Percentiles rank a stretch among this genome's conserved stretches.
Conservation (phyloP, 805 yeast species). For the Candida montana region DNA sequence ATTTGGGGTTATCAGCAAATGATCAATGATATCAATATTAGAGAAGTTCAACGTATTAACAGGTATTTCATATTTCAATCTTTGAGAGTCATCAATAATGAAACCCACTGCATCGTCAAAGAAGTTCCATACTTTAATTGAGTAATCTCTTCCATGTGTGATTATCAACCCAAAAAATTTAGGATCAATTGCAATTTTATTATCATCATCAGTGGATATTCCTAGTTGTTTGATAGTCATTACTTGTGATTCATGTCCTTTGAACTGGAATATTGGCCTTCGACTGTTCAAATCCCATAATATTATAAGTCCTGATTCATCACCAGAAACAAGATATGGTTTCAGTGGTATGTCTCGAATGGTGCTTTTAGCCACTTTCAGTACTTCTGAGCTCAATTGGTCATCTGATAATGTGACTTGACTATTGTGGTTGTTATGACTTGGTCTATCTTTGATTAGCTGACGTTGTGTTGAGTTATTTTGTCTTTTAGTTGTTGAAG, state of each 20-base stretch:
- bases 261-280: constrained; percentile 54
- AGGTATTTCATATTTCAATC: constrained; percentile 45
- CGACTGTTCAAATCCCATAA: constrained; percentile 60
- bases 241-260: constrained; percentile 50
- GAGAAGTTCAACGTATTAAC: constrained; percentile 73
- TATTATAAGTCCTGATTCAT: constrained; percentile 55
- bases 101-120: constrained; percentile 9
- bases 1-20: constrained; percentile 51
- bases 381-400: no score
- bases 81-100: neutral
- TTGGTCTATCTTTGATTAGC: no score
- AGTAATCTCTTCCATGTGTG: constrained; percentile 68
- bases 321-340: constrained; percentile 46
- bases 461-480: no score
- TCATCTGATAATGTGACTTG: no score
- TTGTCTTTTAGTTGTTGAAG: neutral
- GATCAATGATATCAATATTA: constrained; percentile 42
- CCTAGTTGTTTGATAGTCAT: constrained; percentile 46
- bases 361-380: no score
- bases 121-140: constrained; percentile 41
- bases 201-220: constrained; percentile 9
- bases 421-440: no score
- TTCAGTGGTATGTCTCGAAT: constrained; percentile 18
- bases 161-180: constrained; percentile 38
- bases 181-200: constrained; percentile 19